Evolutionary conservation across 2,329 filamentous ascomycete species (phyloP).

Genomic region (Aureobasidium sp.): DNA sequence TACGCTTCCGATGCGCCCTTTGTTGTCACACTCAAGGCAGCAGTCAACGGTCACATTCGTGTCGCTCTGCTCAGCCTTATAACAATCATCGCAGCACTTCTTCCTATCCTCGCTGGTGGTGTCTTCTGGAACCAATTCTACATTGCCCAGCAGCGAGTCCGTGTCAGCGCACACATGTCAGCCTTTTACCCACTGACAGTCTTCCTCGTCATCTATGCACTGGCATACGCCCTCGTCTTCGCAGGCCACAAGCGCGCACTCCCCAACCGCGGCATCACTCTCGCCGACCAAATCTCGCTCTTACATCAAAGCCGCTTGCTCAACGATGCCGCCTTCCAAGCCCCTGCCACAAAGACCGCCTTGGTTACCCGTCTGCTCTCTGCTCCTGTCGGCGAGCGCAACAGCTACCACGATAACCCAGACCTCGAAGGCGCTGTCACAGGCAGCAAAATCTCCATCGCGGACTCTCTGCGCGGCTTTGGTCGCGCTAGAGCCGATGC

Average conservation of each 20-base stretch:
- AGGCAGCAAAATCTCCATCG: conserved; percentile 24
- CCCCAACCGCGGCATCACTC: conserved; percentile 64
- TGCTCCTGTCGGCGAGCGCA: conserved; percentile 41
- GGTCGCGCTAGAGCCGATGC: conserved; percentile 24
- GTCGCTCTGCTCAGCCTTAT: conserved; percentile 56
- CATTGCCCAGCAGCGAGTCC: conserved; percentile 41
- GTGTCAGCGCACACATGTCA: conserved; percentile 66
- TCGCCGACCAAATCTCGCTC: conserved; percentile 73
- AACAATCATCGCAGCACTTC: conserved; percentile 51
- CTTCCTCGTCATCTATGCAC: conserved; percentile 63
- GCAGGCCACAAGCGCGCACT: conserved; percentile 57
- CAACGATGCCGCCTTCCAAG: conserved; percentile 65
- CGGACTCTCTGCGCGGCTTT: conserved; percentile 29
- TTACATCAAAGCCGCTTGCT: conserved; percentile 66
- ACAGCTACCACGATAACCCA: conserved; percentile 25
- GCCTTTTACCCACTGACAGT: conserved; percentile 66
- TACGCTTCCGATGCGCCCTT: conserved; percentile 62
- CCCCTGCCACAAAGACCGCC: conserved; percentile 59
- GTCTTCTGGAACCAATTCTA: conserved; percentile 67
- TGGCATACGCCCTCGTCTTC: conserved; percentile 50
- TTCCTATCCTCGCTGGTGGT: conserved; percentile 63
- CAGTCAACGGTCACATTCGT: conserved; percentile 57
- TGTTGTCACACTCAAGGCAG: conserved; percentile 51
- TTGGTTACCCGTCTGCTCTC: conserved; percentile 63
- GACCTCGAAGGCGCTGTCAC: conserved; percentile 18